These are phyloP conservation scores for Cladobotryum mycophilum DNA, from an alignment of 2,329 filamentous ascomycete genomes.

Conservation along the genomic window DNA sequence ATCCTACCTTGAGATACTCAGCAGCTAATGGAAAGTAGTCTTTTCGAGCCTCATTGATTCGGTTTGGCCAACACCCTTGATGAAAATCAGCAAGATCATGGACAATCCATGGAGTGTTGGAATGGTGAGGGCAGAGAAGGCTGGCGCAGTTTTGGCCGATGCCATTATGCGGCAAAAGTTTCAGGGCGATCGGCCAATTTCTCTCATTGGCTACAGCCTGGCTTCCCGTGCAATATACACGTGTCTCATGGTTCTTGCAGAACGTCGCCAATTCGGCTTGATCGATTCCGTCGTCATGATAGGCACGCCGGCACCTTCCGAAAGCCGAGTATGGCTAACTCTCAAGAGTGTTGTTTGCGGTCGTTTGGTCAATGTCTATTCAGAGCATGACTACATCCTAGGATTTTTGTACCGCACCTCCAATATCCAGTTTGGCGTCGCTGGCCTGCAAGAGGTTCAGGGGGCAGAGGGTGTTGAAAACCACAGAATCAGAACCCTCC, in stretches of 20 bases:
- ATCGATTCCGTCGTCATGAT: conserved; percentile 83
- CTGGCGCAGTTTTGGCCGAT: conserved; percentile 66
- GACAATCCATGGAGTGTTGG: conserved; percentile 78
- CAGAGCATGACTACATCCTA: conserved; percentile 79
- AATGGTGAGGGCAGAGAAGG: conserved; percentile 71
- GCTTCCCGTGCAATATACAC: conserved; percentile 78
- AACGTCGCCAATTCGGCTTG: conserved; percentile 75
- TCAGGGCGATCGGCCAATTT: conserved; percentile 76
- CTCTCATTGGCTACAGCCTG: conserved; percentile 74
- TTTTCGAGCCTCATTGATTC: conserved; percentile 52
- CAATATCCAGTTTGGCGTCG: conserved; percentile 75
- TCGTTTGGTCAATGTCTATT: conserved; percentile 85
- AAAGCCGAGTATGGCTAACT: conserved; percentile 65
- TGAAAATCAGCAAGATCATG: conserved; percentile 66
- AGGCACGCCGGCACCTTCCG: conserved; percentile 71
- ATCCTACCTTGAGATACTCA: background rate
- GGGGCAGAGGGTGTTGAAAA: conserved; percentile 63
- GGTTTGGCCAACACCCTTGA: conserved; percentile 55
- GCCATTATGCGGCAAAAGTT: conserved; percentile 68
- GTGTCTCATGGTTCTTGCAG: conserved; percentile 73
- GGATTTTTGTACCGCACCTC: conserved; percentile 82
- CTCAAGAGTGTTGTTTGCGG: conserved; percentile 75
- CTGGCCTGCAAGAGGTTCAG: conserved; percentile 69
- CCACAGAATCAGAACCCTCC: conserved; percentile 57
- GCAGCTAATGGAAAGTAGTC: conserved; percentile 26